Evolutionary conservation across 139 green algal species (phyloP), one percentile per base, ranked within the genome.

Genomic region (Axilococcus clingmanii): DNA sequence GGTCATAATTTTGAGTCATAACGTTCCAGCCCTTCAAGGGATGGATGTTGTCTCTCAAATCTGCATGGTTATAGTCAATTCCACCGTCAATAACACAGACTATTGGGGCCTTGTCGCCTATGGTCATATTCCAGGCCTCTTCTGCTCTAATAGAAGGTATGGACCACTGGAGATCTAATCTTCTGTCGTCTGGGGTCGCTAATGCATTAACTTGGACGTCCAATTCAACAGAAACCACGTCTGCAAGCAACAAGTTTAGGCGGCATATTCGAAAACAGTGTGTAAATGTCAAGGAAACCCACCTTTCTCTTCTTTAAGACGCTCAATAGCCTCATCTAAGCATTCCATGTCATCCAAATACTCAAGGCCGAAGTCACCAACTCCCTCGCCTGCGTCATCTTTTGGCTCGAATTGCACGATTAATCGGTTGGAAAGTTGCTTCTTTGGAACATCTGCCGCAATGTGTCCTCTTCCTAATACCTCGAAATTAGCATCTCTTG

Each of bases 21-120:
- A 22, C 40, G n/a, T 45, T 45, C n/a, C n/a, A n/a, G n/a, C n/a
- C n/a, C n/a, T n/a, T n/a, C n/a, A n/a, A n/a, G 4, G 6, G 5
- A 3, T 57, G 30, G 9, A 57, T 43, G n/a, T 57, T 57, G 29
- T 16, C 36, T 8, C 31, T 22, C 23, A 57, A 32, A 20, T 57
- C 49, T 44, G 22, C 15, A n/a, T 57, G 49, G 19, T 33, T 35
- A 9, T 16, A 12, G 28, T 57, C 49, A 19, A 57, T 42, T 46
- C 49, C 49, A 24, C 30, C 33, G 29, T 57, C 49, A 33, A 57
- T 46, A 8, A 57, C 49, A 46, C 49, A 57, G 23, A 57, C 30
- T 31, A 9, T 25, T 1, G 20, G 12, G 3, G 48, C 5, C 23
- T 20, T n/a, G 0, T 14, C 23, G 7, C 49, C 49, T 48, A 16